phyloP scores from a whole-genome alignment of 78 protist genomes.

The Mastigamoeba balamuthi region DNA sequence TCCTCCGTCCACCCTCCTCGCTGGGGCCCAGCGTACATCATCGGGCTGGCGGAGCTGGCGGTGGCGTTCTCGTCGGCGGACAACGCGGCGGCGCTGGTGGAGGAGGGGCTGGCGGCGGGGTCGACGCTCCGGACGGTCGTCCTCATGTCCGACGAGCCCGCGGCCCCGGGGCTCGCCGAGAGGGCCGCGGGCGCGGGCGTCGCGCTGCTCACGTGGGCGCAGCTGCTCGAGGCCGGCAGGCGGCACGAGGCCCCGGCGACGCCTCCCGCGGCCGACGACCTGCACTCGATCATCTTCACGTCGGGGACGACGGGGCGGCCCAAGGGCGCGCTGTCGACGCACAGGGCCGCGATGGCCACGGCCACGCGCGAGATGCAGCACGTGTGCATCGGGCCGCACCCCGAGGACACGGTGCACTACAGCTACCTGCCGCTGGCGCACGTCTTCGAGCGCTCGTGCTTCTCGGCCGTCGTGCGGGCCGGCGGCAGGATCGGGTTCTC shows the following conservation, averaged over 20 bases:
- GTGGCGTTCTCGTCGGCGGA: neutral
- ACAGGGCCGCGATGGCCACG: too few relatives aligned
- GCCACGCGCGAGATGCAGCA: too few relatives aligned
- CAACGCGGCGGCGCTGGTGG: neutral
- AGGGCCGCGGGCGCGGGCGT: slow-evolving; percentile 31
- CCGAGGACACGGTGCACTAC: slow-evolving; percentile 36
- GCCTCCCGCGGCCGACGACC: too few relatives aligned
- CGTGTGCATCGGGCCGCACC: slow-evolving; percentile 28
- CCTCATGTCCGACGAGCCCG: too few relatives aligned
- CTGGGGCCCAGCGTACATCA: slow-evolving; percentile 47
- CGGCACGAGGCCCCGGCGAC: too few relatives aligned
- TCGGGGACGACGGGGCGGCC: slow-evolving; percentile 94
- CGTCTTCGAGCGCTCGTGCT: slow-evolving; percentile 61
- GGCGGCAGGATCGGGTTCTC: slow-evolving; percentile 57
- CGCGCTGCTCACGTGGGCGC: too few relatives aligned
- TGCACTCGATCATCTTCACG: slow-evolving; percentile 82
- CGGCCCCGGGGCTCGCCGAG: neutral
- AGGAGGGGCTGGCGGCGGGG: slow-evolving; percentile 2
- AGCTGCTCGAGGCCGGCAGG: too few relatives aligned
- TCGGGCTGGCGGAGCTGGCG: slow-evolving; percentile 33
- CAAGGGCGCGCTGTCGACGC: slow-evolving; percentile 54
- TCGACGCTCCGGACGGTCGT: too few relatives aligned
- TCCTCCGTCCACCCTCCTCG: too few relatives aligned
- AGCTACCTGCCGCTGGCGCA: slow-evolving; percentile 94
- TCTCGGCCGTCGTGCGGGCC: neutral